Evolutionary conservation across 2,329 filamentous ascomycete genomes (phyloP).

Genomic region (Dactylellina haptotyla): DNA sequence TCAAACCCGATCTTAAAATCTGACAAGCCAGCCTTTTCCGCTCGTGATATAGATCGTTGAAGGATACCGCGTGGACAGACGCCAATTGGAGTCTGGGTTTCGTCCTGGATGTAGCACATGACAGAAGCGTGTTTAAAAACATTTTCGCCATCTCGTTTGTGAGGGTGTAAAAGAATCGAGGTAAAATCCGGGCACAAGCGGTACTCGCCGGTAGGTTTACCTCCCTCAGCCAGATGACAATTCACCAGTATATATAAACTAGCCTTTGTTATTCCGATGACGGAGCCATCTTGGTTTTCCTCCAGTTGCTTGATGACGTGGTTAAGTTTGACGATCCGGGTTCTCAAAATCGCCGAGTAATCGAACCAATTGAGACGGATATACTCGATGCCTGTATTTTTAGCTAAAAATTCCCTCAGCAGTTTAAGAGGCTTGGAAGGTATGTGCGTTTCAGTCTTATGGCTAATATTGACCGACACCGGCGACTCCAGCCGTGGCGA

Average conservation of each 20-base stretch:
- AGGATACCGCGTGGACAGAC: constrained; percentile 76
- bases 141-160: constrained; percentile 21
- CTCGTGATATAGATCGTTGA: constrained; percentile 66
- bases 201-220: constrained; percentile 33
- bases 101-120: constrained; percentile 55
- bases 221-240: constrained; percentile 66
- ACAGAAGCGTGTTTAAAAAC: constrained; percentile 52
- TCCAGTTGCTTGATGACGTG: constrained; percentile 65
- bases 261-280: constrained; percentile 72
- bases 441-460: constrained; percentile 59
- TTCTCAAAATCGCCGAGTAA: constrained; percentile 75
- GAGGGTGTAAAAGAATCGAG: constrained; percentile 33
- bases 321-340: constrained; percentile 74
- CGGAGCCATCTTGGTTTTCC: constrained; percentile 63
- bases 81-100: constrained; percentile 42
- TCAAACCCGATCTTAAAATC: constrained; percentile 78
- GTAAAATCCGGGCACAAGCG: constrained; percentile 25
- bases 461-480: constrained; percentile 57
- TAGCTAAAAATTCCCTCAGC: constrained; percentile 64
- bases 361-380: constrained; percentile 81
- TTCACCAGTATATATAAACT: constrained; percentile 75
- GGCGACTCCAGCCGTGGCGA: constrained; percentile 56
- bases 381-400: constrained; percentile 69
- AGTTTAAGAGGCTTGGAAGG: constrained; percentile 12
- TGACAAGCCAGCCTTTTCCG: constrained; percentile 67